Evolutionary conservation across 202 grass and related monocot genomes (phyloP).

Genomic region (Dendrocalamus latiflorus): DNA sequence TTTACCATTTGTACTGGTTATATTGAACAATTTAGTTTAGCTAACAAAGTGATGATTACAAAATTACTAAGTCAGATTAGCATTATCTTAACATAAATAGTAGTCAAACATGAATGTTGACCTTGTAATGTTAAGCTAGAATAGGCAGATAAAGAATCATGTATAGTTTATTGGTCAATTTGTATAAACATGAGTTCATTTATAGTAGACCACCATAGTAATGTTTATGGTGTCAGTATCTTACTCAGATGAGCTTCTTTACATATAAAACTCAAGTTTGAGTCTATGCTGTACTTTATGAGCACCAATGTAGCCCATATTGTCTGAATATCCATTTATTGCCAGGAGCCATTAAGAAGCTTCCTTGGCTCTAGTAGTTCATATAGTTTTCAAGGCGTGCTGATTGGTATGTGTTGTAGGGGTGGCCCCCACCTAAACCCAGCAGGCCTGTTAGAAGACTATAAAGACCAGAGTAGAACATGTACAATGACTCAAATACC

Average conservation of each 20-base stretch:
- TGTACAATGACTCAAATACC: no score
- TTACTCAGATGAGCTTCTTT: slow-evolving; percentile 11
- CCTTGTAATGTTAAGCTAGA: not conserved
- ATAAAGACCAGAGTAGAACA: no score
- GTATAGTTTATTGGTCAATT: not conserved
- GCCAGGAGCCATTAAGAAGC: not conserved
- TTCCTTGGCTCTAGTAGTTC: not conserved
- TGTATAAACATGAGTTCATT: not conserved
- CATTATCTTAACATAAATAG: not conserved
- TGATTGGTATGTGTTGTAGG: not conserved
- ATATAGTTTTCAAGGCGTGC: not conserved
- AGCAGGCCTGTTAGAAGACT: no score
- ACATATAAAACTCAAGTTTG: not conserved
- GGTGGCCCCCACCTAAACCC: no score
- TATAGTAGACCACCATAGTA: not conserved
- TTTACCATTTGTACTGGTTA: no score
- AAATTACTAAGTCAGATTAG: not conserved
- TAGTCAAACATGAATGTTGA: not conserved
- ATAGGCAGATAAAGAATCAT: not conserved
- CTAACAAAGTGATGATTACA: not conserved
- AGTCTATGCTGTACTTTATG: not conserved
- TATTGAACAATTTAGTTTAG: not conserved
- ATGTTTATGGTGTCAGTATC: not conserved
- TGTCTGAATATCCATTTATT: not conserved
- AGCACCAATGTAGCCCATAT: no score